Percentiles rank a stretch among this genome's conserved stretches.
These are phyloP conservation scores for Penicillium psychrosexuale DNA, from an alignment of 2,329 filamentous ascomycete species.

Conservation along the genomic window DNA sequence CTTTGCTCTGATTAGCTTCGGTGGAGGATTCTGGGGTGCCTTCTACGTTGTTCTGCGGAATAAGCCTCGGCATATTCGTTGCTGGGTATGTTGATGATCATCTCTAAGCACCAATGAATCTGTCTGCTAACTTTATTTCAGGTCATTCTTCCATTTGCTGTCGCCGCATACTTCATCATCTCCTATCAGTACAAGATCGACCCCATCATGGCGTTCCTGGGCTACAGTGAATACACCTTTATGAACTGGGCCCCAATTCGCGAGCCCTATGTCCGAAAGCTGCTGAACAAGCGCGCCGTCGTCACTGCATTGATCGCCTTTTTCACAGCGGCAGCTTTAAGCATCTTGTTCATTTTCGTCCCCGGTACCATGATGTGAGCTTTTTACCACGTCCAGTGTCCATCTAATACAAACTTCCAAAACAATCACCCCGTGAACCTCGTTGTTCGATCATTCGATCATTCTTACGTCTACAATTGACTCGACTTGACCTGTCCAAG, in stretches of 20 bases:
- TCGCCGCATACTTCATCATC: conserved; percentile 82
- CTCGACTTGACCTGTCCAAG: conserved; percentile 3
- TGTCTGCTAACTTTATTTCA: conserved; percentile 33
- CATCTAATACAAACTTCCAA: neutral
- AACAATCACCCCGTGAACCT: neutral
- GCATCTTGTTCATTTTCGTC: conserved; percentile 89
- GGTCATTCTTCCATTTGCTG: conserved; percentile 83
- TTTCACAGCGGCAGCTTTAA: conserved; percentile 75
- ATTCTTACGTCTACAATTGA: neutral
- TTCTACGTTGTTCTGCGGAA: conserved; percentile 93
- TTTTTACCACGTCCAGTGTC: neutral
- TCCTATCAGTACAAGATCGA: conserved; percentile 97
- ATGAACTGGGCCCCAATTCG: conserved; percentile 85
- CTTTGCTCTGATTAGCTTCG: conserved; percentile 79
- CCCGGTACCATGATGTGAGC: conserved; percentile 63
- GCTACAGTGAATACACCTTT: conserved; percentile 93
- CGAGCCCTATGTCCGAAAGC: conserved; percentile 84
- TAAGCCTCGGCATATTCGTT: conserved; percentile 67
- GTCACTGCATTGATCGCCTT: conserved; percentile 76
- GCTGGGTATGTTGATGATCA: conserved; percentile 66
- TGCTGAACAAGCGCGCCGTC: conserved; percentile 77
- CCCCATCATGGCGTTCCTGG: conserved; percentile 81
- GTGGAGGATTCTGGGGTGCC: conserved; percentile 88
- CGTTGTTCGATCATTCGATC: neutral
- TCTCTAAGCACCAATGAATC: conserved; percentile 6